Conservation (phyloP, 2,329 filamentous ascomycete species). For the Lasiodiplodia sp. region DNA sequence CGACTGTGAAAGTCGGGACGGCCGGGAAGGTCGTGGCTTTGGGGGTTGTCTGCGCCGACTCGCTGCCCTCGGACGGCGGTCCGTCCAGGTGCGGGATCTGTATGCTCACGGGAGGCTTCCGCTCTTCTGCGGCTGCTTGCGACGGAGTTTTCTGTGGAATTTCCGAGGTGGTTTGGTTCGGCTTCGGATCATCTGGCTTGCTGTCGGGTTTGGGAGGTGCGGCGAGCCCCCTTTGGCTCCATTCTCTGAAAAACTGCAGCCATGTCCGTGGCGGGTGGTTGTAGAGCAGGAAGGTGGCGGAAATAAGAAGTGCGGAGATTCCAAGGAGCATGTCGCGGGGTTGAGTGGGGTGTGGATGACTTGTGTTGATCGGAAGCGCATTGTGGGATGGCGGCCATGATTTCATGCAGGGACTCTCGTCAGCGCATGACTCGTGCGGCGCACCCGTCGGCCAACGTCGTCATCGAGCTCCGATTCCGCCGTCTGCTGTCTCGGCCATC, state of each 20-base stretch:
- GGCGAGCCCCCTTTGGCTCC: constrained; percentile 5
- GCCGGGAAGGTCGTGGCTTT: constrained; percentile 24
- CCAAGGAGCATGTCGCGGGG: constrained; percentile 44
- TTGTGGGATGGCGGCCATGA: constrained; percentile 24
- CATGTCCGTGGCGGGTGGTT: constrained; percentile 46
- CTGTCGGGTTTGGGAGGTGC: constrained; percentile 10
- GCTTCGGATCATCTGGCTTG: constrained; percentile 2
- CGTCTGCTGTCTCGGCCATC: neutral
- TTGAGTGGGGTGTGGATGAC: neutral
- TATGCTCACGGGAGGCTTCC: constrained; percentile 12
- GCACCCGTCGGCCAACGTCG: constrained; percentile 11
- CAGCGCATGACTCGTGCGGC: constrained; percentile 17
- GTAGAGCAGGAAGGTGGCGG: constrained; percentile 46
- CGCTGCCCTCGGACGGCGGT: constrained; percentile 16
- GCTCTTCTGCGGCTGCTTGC: neutral
- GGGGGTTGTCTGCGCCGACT: constrained; percentile 28
- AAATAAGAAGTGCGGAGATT: constrained; percentile 46
- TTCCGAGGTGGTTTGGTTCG: neutral
- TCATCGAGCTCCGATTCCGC: constrained; percentile 22
- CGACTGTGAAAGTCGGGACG: constrained; percentile 45
- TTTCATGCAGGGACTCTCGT: constrained; percentile 13
- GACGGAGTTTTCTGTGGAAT: constrained; percentile 27
- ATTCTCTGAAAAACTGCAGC: constrained; percentile 32
- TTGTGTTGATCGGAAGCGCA: constrained; percentile 20
- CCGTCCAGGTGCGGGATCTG: constrained; percentile 32